Base-by-base conservation (phyloP, 2,329 filamentous ascomycete genomes). In the Ophiostoma angusticollis region DNA sequence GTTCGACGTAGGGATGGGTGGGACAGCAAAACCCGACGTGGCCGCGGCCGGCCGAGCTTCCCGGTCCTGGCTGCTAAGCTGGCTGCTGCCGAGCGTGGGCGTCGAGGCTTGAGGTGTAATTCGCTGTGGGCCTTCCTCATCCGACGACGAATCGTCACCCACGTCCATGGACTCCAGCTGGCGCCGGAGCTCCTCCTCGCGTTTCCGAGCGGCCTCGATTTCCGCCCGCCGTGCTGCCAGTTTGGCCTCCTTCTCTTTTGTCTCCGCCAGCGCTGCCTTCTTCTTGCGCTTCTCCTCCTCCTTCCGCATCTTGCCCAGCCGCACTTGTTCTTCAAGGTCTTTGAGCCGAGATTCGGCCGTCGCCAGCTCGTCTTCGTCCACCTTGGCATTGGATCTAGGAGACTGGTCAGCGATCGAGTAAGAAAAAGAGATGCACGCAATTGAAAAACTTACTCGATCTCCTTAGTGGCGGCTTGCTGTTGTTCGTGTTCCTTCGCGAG, bases 271-370 rank as follows among this genome's bases (percentile, higher is more conserved):
- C 9, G 86, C 86, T 17, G 85, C 89, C 63, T 94, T 87, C 66
- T 86, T 91, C 51, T 74, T 80, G 46, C 80, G 84, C 67, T 93
- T 95, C 63, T 95, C 91, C 58, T 98, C 91, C 49, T 93, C 83
- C 61, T 94, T 96, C 68, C 85, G 89, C 37, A 96, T 64, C 64
- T 96, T 98, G 52, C 87, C 85, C 55, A 87, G 84, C 46, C 79
- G 80, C 37, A 96, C 86, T 59, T 95, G 86, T 56, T 96, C 86
- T 59, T 98, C 87, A 8, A 98, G 73, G 13, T 85, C 86, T 55
- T 78, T 84, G 18, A 96, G 71, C 36, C 87, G 84, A 46, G 83
- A 82, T 50, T 82, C 77, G 29, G 87, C 78, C 38, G 82, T 85
- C 23, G 74, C 76, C 40, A 94, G 70, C 44, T 93, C 86, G 21